Evolutionary conservation across 352 stramenopile species (phyloP), one percentile per base, ranked within the genome.

Genomic region (Globisporangium spiculum): DNA sequence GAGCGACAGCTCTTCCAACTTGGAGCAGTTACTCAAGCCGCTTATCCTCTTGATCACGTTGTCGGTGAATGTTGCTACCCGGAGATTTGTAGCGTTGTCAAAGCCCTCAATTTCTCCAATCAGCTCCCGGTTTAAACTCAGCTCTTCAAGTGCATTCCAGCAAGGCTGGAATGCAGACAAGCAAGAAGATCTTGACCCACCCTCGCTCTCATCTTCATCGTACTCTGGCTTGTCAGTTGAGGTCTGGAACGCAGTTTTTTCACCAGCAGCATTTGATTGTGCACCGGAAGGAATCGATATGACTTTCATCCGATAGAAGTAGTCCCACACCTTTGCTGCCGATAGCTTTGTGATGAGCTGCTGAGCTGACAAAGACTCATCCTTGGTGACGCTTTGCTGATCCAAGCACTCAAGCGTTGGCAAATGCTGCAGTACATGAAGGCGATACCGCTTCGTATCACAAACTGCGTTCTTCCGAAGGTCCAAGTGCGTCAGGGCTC

Each of bases 1-100:
- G 5, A 96, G 66, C 48, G 71, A 79, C 1, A 97, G 66, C 44
- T 95, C 85, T 72, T 97, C 89, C 14, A 97, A 70, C 24, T 78
- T 75, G 30, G 67, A 69, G 22, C 89, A 95, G 1, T 67, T 41
- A 4, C 80, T 44, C 2, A 97, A 61, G 0, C 83, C 84, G 30
- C 81, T 71, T 34, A 96, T 90, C 0, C 60, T 65, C 14, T 75
- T 75, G 22, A 97, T 81, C 6, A 82, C 72, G 53, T 96, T 97
- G 69, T 93, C 85, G 0, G 81, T 69, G 59, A 95, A 84, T 4
- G 78, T 90, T 0, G 79, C 71, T 4, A 89, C 68, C 0, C 83
- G 86, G 8, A 96, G 63, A 27, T 91, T 90, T 4, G 76, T 72
- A 4, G 88, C 75, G 6, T 74, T 67, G 1, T 80, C 75, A 9